Evolutionary conservation across 192 early-diverging fungal genomes (phyloP), one percentile per base, ranked within the genome.

Genomic region (Ambispora gerdemannii): DNA sequence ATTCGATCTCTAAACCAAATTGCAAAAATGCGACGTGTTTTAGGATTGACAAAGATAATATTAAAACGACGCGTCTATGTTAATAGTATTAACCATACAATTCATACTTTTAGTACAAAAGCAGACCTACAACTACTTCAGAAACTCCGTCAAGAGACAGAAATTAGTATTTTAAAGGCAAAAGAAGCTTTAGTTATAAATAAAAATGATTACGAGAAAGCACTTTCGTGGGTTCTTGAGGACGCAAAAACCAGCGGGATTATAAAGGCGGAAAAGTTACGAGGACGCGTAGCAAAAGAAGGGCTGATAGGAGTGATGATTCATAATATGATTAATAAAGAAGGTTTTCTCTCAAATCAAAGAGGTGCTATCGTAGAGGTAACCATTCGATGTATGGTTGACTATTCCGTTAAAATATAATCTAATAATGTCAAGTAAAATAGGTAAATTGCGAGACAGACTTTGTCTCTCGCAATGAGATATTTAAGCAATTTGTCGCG

Each of bases 381-480:
- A 55, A 75, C 73, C 19, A 11, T 1, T 15, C 19, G 25, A 38
- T 24, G 3, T 34, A 25, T 13, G 24, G 25, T 25, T 43, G 15
- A 20, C 34, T n/a, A 63, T 8, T 34, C 25, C 8, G 19, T 20
- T 34, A 3, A 15, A 24, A 24, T 38, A n/a, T 13, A 47, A 8
- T 13, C 1, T 32, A 7, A 32, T 6, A 63, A 43, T 47, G 22
- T 3, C 15, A 20, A 53, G 22, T n/a, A n/a, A 53, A 4, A n/a
- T 20, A 20, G 85, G 68, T 94, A 24, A 94, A 93, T 77, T 94
- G 91, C 68, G 96, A 98, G 77, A 96, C 96, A 0, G 96, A 98
- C 75, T 98, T 98, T 86, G 96, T 98, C 4, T 92, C 93, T 6
- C 85, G 91, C 64, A 92, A 90, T 72, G 76, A 75, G 28, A 75